Conservation (phyloP, 2,329 filamentous ascomycete genomes). For the Spiromastix sp. region DNA sequence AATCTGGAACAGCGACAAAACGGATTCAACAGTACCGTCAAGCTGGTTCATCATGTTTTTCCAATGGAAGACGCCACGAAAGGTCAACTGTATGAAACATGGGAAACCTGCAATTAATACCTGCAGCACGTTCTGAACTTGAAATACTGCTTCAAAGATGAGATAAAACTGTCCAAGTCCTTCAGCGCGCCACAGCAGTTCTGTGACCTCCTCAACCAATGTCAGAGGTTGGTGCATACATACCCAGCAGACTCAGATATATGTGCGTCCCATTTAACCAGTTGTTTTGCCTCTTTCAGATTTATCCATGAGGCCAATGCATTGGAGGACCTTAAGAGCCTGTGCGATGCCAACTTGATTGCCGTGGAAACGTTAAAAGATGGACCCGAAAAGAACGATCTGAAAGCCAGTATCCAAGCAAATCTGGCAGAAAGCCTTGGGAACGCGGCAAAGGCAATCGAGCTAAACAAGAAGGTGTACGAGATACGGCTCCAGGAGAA, state of each 20-base stretch:
- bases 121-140: neutral
- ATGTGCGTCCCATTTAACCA: neutral
- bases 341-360: constrained; percentile 1
- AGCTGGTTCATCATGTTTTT: neutral
- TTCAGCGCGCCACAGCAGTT: neutral
- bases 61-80: neutral
- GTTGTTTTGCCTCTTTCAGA: neutral
- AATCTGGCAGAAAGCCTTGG: constrained; percentile 1
- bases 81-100: neutral
- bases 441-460: constrained; percentile 1
- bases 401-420: neutral
- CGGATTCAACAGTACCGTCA: neutral
- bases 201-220: neutral
- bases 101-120: neutral
- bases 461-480: neutral
- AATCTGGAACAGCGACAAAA: neutral
- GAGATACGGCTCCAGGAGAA: neutral
- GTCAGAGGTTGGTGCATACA: neutral
- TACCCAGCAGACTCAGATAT: neutral
- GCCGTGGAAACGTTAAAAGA: neutral
- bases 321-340: neutral
- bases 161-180: neutral
- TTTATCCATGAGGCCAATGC: neutral
- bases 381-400: neutral
- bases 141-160: neutral